A percentile compares a stretch with the other conserved stretches of the same genome.
Evolutionary conservation across 495 filamentous ascomycete species (phyloP).

Genomic region (Aspergillus sclerotiicarbonarius): DNA sequence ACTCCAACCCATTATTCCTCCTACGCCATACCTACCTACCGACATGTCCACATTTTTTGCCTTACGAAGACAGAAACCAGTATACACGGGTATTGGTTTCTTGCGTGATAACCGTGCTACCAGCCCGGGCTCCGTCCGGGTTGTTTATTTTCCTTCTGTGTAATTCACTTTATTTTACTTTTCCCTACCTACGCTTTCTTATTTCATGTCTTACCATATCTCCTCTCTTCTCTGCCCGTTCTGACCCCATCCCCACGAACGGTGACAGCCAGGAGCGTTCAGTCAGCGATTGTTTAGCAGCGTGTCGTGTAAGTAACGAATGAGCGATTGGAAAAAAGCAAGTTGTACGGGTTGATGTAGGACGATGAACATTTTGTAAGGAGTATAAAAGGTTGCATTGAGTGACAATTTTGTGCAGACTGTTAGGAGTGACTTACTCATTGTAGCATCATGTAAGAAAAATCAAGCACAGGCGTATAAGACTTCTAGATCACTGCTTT

Average conservation of each 20-base stretch:
- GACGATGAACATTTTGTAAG: too few relatives aligned
- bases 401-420: too few relatives aligned
- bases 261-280: constrained; percentile 14
- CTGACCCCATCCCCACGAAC: constrained; percentile 6
- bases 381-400: too few relatives aligned
- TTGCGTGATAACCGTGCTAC: background rate
- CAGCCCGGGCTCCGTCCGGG: background rate
- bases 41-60: background rate
- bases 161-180: constrained; percentile 13
- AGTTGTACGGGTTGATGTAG: too few relatives aligned
- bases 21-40: constrained; percentile 2
- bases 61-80: constrained; percentile 5
- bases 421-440: too few relatives aligned
- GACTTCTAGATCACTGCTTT: too few relatives aligned
- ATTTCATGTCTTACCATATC: constrained; percentile 1
- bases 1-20: background rate
- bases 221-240: constrained; percentile 7
- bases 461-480: too few relatives aligned
- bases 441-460: too few relatives aligned
- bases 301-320: constrained; percentile 16
- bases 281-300: constrained; percentile 17
- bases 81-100: constrained; percentile 10
- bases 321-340: constrained; percentile 16
- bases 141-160: constrained; percentile 14
- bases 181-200: constrained; percentile 7